Conservation (phyloP, 2,329 filamentous ascomycete species). For the Stemphylium vesicarium region DNA sequence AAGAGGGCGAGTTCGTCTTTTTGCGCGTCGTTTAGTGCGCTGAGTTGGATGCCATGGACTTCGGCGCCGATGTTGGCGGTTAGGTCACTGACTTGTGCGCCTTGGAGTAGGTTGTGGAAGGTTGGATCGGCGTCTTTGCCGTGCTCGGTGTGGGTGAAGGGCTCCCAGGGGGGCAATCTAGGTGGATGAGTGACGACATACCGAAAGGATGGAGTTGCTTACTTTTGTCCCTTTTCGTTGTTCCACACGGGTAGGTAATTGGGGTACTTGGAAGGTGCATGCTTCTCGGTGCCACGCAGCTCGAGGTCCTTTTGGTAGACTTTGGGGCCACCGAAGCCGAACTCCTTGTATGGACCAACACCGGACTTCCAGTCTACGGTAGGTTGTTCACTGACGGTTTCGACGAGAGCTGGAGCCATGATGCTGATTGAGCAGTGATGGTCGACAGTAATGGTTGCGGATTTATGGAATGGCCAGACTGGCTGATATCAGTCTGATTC, state of each 20-base stretch:
- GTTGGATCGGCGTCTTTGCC: slow-evolving; percentile 74
- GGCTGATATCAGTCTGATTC: neutral
- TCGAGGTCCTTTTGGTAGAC: slow-evolving; percentile 59
- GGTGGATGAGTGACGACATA: slow-evolving; percentile 10
- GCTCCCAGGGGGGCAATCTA: slow-evolving; percentile 68
- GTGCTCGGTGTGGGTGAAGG: slow-evolving; percentile 76
- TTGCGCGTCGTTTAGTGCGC: slow-evolving; percentile 68
- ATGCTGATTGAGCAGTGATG: neutral
- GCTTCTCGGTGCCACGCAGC: slow-evolving; percentile 59
- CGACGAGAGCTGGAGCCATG: slow-evolving; percentile 55
- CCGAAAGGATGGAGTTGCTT: neutral
- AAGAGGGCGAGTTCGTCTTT: slow-evolving; percentile 79
- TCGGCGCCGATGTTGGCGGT: slow-evolving; percentile 78
- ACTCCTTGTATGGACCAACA: slow-evolving; percentile 50
- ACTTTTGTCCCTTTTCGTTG: slow-evolving; percentile 53
- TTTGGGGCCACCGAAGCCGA: slow-evolving; percentile 51
- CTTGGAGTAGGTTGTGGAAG: slow-evolving; percentile 70
- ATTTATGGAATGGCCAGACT: neutral
- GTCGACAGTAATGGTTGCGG: neutral
- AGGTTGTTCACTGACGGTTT: slow-evolving; percentile 37
- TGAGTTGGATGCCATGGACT: slow-evolving; percentile 73
- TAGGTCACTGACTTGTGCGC: slow-evolving; percentile 63
- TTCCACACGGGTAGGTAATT: slow-evolving; percentile 78
- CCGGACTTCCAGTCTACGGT: slow-evolving; percentile 41
- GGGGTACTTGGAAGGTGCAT: slow-evolving; percentile 67